A percentile compares a stretch with the other conserved stretches of the same genome.
Conservation (phyloP, 495 filamentous ascomycete species). For the Endocarpon pusillum region DNA sequence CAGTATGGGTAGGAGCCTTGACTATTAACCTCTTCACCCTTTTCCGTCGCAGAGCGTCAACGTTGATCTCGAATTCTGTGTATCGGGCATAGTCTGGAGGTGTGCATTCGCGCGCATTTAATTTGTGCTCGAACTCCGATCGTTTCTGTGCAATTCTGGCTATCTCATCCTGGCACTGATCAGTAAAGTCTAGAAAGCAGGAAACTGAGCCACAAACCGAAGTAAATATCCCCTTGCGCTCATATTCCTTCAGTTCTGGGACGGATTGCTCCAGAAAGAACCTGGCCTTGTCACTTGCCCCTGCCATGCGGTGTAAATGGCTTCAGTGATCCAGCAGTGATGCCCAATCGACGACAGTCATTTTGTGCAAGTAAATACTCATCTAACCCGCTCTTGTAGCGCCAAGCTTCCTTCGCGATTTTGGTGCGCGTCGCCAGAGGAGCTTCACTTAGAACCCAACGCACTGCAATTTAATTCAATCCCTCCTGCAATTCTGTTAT, state of each 20-base stretch:
- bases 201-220: slow-evolving; percentile 29
- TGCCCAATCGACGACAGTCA: no score
- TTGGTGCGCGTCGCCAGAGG: no score
- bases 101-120: slow-evolving; percentile 62
- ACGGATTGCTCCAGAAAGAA: slow-evolving; percentile 86
- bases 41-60: slow-evolving; percentile 67
- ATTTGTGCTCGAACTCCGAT: slow-evolving; percentile 80
- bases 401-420: no score
- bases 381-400: no score
- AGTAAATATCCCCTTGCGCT: slow-evolving; percentile 74
- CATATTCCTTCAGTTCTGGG: slow-evolving; percentile 75
- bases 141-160: slow-evolving; percentile 70
- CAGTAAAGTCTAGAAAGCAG: slow-evolving; percentile 4
- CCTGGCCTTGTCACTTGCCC: slow-evolving; percentile 78
- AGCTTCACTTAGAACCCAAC: no score
- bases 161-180: slow-evolving; percentile 55
- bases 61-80: slow-evolving; percentile 77
- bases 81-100: slow-evolving; percentile 72
- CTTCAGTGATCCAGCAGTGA: no score
- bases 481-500: neutral
- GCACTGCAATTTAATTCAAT: neutral
- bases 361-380: no score
- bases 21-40: slow-evolving; percentile 64
- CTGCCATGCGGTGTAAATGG: slow-evolving; percentile 55
- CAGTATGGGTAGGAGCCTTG: slow-evolving; percentile 40